A percentile compares a stretch with the other conserved stretches of the same genome.
These are phyloP conservation scores for Fusarium torulosum DNA, from an alignment of 2,329 filamentous ascomycete species.

Conservation along the genomic window DNA sequence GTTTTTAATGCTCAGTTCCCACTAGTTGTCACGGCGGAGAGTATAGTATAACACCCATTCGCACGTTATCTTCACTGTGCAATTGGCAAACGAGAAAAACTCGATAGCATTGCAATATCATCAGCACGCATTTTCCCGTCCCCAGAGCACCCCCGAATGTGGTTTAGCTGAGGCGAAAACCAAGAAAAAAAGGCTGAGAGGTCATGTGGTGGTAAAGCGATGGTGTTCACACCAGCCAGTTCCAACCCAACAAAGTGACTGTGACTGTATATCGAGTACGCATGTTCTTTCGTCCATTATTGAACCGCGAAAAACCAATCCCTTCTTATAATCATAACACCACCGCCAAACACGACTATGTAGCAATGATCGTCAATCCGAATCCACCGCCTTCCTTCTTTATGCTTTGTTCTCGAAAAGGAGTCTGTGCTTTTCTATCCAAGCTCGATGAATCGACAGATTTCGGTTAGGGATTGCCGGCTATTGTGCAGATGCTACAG, in stretches of 20 bases:
- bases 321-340: constrained; percentile 40
- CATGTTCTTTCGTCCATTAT: constrained; percentile 42
- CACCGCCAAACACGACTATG: constrained; percentile 30
- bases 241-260: constrained; percentile 33
- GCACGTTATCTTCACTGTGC: constrained; percentile 10
- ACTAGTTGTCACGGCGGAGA: constrained; percentile 15
- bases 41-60: constrained; percentile 22
- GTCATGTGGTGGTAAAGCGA: constrained; percentile 26
- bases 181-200: constrained; percentile 35
- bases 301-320: constrained; percentile 39
- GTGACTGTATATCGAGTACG: constrained; percentile 35
- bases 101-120: constrained; percentile 37
- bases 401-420: constrained; percentile 23
- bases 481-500: constrained; percentile 66
- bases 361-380: constrained; percentile 33
- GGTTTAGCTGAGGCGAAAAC: constrained; percentile 34
- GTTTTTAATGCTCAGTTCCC: constrained; percentile 35
- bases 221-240: constrained; percentile 22
- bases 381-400: constrained; percentile 10
- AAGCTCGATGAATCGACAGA: constrained; percentile 19
- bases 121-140: constrained; percentile 24
- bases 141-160: constrained; percentile 16
- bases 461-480: constrained; percentile 56
- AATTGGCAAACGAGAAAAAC: constrained; percentile 21
- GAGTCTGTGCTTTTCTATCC: constrained; percentile 22